Evolutionary conservation across 805 yeast genomes (phyloP).

Genomic region (Debaryomyces maramus): DNA sequence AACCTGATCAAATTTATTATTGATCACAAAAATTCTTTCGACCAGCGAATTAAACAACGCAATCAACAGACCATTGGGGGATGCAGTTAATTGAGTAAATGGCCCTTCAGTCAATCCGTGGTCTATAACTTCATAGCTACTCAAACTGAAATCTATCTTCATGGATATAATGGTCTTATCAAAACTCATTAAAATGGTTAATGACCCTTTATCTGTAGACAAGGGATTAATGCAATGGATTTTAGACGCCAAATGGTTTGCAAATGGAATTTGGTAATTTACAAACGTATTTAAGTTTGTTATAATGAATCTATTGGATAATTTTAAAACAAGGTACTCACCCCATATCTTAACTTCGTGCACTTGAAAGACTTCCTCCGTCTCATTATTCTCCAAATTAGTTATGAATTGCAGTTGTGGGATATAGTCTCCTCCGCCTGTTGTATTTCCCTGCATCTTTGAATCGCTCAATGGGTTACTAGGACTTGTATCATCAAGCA

Average conservation of each 20-base stretch:
- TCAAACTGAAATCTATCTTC: constrained; percentile 21
- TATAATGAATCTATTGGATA: constrained; percentile 33
- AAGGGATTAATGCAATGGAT: constrained; percentile 23
- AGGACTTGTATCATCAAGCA: constrained; percentile 13
- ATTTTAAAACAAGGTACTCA: constrained; percentile 45
- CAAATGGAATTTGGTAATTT: constrained; percentile 38
- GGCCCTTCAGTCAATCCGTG: constrained; percentile 50
- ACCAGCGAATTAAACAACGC: constrained; percentile 42
- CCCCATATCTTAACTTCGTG: constrained; percentile 32
- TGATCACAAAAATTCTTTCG: constrained; percentile 50
- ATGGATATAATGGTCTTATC: constrained; percentile 27
- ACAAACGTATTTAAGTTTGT: constrained; percentile 41
- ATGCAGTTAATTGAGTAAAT: constrained; percentile 39
- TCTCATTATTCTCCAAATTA: constrained; percentile 32
- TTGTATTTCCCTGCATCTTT: not conserved
- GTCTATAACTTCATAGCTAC: constrained; percentile 31
- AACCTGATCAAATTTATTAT: constrained; percentile 45
- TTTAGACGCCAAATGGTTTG: constrained; percentile 17
- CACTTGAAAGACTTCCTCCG: constrained; percentile 30
- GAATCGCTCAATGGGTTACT: not conserved
- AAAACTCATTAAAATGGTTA: constrained; percentile 26
- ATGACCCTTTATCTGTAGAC: constrained; percentile 9
- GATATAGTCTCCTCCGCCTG: not conserved
- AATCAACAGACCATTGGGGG: constrained; percentile 59
- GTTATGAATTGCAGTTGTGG: constrained; percentile 17